Conservation (phyloP, 1,139 yeast species). For the Geotrichum fermentans region DNA sequence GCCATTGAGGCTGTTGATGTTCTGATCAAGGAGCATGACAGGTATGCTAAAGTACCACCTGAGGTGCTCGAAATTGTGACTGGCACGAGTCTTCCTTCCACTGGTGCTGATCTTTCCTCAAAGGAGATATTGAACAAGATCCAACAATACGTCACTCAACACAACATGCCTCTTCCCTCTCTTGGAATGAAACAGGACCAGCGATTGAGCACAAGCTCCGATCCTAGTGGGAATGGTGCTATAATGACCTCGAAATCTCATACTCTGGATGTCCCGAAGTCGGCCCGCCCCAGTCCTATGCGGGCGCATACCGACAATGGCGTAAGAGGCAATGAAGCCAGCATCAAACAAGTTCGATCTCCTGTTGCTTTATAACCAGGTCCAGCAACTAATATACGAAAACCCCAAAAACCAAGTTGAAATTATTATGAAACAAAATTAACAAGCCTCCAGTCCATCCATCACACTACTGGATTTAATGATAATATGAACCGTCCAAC, state of each 20-base stretch:
- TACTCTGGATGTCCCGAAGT: background rate
- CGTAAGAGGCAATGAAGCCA: background rate
- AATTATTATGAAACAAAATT: too few species aligned
- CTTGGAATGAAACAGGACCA: background rate
- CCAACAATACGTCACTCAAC: slow-evolving; percentile 26
- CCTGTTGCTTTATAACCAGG: too few species aligned
- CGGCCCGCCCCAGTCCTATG: background rate
- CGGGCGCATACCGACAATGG: slow-evolving; percentile 13
- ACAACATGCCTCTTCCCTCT: background rate
- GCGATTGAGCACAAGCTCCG: slow-evolving; percentile 8
- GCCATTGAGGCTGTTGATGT: slow-evolving; percentile 80
- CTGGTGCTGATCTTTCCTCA: slow-evolving; percentile 25
- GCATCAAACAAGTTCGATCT: slow-evolving; percentile 5
- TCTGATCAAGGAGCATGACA: slow-evolving; percentile 78
- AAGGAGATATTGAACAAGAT: slow-evolving; percentile 33
- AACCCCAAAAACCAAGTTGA: too few species aligned
- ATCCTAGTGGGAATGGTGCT: background rate
- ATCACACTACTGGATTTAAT: too few species aligned
- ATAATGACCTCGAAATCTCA: background rate
- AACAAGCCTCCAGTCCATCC: too few species aligned
- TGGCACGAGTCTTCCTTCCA: background rate
- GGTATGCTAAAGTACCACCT: slow-evolving; percentile 71
- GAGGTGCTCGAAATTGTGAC: slow-evolving; percentile 34
- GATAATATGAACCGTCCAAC: too few species aligned
- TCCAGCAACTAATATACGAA: too few species aligned